Conservation (phyloP, 2,329 filamentous ascomycete genomes). For the Thielaviopsis cerberus region DNA sequence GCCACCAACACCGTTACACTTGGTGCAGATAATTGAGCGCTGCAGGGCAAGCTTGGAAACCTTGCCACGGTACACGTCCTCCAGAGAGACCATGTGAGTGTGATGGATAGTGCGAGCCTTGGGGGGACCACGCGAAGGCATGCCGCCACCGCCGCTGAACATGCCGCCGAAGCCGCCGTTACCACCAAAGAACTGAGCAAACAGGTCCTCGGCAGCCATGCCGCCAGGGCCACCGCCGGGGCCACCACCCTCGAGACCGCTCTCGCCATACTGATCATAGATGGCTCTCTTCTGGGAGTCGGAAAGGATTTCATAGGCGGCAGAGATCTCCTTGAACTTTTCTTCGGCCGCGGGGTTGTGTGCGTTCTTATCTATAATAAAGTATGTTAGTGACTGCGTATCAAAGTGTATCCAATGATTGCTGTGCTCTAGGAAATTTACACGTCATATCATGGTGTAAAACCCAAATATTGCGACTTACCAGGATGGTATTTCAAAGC, state of each 20-base stretch:
- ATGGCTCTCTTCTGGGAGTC: conserved; percentile 78
- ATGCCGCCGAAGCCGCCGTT: conserved; percentile 39
- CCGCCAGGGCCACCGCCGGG: conserved; percentile 57
- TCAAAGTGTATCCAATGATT: no score
- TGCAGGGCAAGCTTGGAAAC: conserved; percentile 92
- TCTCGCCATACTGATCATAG: conserved; percentile 96
- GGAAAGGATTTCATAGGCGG: conserved; percentile 87
- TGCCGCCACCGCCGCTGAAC: conserved; percentile 63
- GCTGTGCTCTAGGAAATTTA: not conserved
- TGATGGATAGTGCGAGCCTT: conserved; percentile 95
- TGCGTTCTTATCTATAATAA: conserved; percentile 68
- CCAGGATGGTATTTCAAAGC: conserved; percentile 73
- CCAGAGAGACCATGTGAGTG: conserved; percentile 92
- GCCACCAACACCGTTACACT: conserved; percentile 83
- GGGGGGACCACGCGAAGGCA: conserved; percentile 59
- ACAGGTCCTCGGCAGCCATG: conserved; percentile 91
- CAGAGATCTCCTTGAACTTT: conserved; percentile 95
- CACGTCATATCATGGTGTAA: not conserved
- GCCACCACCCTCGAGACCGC: conserved; percentile 62
- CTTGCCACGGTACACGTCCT: conserved; percentile 97
- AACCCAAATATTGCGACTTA: conserved; percentile 24
- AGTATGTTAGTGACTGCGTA: conserved; percentile 11
- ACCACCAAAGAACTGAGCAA: conserved; percentile 83
- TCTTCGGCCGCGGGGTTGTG: conserved; percentile 84
- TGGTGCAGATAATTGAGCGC: conserved; percentile 89